Conservation (phyloP, 805 yeast species). For the Starmerella bacillaris region DNA sequence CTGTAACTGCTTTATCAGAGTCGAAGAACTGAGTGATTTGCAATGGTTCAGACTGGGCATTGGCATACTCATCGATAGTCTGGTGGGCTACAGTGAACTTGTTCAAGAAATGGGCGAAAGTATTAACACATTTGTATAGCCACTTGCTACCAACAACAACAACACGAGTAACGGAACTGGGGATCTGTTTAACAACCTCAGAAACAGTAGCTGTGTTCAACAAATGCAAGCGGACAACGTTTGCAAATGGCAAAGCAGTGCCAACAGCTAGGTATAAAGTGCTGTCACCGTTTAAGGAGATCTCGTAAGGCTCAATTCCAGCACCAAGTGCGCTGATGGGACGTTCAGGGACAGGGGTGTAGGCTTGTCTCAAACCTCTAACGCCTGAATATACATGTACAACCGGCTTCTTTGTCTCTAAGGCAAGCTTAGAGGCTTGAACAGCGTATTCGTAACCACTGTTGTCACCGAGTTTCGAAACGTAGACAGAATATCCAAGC, state of each 20-base stretch:
- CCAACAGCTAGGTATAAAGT: not conserved
- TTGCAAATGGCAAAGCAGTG: not conserved
- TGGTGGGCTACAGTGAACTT: too few relatives aligned
- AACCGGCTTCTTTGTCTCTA: conserved; percentile 38
- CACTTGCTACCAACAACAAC: conserved; percentile 51
- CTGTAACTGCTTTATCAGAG: conserved; percentile 12
- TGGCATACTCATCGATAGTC: too few relatives aligned
- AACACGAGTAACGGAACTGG: not conserved
- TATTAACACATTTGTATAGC: conserved; percentile 55
- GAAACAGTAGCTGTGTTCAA: not conserved
- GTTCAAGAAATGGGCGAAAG: conserved; percentile 8
- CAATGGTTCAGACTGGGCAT: not conserved
- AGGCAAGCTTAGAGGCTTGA: conserved; percentile 43
- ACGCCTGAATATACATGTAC: conserved; percentile 71
- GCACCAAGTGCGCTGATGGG: not conserved
- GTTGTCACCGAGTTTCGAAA: conserved; percentile 49
- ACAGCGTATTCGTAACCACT: conserved; percentile 36
- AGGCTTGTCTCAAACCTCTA: conserved; percentile 35
- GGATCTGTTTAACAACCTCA: not conserved
- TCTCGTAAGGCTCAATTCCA: too few relatives aligned
- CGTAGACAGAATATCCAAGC: conserved; percentile 40
- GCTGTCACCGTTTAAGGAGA: too few relatives aligned
- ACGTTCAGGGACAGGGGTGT: conserved; percentile 2
- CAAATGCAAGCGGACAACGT: too few relatives aligned
- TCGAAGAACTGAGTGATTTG: conserved; percentile 11